These are phyloP conservation scores for Penicillium expansum DNA, from an alignment of 2,329 filamentous ascomycete genomes.

Conservation along the genomic window DNA sequence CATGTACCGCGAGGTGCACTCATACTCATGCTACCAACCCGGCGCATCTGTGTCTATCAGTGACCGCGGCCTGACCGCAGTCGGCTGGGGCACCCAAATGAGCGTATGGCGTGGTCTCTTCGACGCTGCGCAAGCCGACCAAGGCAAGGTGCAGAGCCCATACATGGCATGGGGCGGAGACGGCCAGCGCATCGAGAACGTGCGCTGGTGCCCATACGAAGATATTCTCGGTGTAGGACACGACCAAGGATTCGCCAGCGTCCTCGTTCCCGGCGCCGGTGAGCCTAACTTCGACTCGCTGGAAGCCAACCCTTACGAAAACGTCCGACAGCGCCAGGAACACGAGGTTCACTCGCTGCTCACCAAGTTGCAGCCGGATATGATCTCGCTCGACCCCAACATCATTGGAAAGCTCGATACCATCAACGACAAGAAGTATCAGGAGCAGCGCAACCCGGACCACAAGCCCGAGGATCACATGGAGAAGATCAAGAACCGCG, in stretches of 20 bases:
- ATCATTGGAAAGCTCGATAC: constrained; percentile 86
- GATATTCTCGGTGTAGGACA: constrained; percentile 87
- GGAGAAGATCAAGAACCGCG: constrained; percentile 67
- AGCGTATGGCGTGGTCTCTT: constrained; percentile 92
- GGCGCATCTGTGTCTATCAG: constrained; percentile 83
- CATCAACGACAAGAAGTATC: constrained; percentile 71
- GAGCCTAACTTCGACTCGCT: constrained; percentile 95
- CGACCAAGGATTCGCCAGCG: constrained; percentile 79
- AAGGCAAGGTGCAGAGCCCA: constrained; percentile 76
- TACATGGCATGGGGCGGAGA: constrained; percentile 94
- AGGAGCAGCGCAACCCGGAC: constrained; percentile 77
- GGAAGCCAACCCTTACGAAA: constrained; percentile 95
- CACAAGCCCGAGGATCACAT: constrained; percentile 60
- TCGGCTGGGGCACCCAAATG: constrained; percentile 85
- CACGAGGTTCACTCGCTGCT: constrained; percentile 83
- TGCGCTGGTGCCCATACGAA: constrained; percentile 92
- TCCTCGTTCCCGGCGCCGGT: constrained; percentile 90
- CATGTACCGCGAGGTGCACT: constrained; percentile 89
- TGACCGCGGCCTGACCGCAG: constrained; percentile 80
- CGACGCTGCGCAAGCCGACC: constrained; percentile 66
- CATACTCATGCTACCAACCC: constrained; percentile 78
- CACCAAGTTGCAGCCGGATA: constrained; percentile 93
- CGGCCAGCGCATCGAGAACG: constrained; percentile 73
- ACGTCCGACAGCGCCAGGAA: constrained; percentile 86
- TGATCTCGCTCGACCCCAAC: constrained; percentile 92